phyloP scores from a whole-genome alignment of 108 stramenopile genomes.

The Bacterosira constricta region DNA sequence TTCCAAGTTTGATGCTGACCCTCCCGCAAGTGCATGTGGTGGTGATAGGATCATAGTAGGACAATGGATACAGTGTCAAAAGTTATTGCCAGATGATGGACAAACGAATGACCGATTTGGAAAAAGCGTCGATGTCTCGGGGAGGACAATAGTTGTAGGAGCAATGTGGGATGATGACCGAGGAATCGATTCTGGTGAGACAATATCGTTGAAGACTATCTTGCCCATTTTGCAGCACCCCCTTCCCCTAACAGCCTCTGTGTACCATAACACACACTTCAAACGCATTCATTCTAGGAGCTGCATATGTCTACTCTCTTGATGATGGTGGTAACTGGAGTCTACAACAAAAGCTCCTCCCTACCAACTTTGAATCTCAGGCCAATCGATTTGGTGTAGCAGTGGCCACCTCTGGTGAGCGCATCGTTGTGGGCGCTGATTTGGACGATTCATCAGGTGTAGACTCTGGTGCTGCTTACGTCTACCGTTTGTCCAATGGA shows the following conservation, averaged over 20 bases:
- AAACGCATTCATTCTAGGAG: neutral
- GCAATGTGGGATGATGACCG: slow-evolving; percentile 36
- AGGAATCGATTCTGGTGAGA: slow-evolving; percentile 37
- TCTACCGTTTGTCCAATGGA: slow-evolving; percentile 26
- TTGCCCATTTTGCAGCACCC: neutral
- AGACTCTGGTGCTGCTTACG: slow-evolving; percentile 32
- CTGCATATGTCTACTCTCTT: slow-evolving; percentile 38
- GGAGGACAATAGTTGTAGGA: slow-evolving; percentile 32
- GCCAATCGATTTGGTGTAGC: slow-evolving; percentile 29
- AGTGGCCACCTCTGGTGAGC: slow-evolving; percentile 25
- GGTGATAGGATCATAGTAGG: slow-evolving; percentile 4
- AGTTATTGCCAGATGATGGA: slow-evolving; percentile 40
- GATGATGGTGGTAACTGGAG: slow-evolving; percentile 41
- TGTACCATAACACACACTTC: too few relatives aligned
- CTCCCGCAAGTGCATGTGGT: slow-evolving; percentile 28
- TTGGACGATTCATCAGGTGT: slow-evolving; percentile 26
- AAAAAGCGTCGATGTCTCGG: slow-evolving; percentile 22
- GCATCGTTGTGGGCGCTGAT: slow-evolving; percentile 33
- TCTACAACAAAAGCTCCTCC: slow-evolving; percentile 32
- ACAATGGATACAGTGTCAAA: slow-evolving; percentile 44
- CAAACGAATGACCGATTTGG: slow-evolving; percentile 29
- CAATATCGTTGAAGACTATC: neutral
- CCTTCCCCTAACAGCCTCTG: too few relatives aligned
- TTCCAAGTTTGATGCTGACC: slow-evolving; percentile 35
- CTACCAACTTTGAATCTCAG: slow-evolving; percentile 24